Conservation (phyloP, 441 rosid species). For the Arabidopsis lyrata region DNA sequence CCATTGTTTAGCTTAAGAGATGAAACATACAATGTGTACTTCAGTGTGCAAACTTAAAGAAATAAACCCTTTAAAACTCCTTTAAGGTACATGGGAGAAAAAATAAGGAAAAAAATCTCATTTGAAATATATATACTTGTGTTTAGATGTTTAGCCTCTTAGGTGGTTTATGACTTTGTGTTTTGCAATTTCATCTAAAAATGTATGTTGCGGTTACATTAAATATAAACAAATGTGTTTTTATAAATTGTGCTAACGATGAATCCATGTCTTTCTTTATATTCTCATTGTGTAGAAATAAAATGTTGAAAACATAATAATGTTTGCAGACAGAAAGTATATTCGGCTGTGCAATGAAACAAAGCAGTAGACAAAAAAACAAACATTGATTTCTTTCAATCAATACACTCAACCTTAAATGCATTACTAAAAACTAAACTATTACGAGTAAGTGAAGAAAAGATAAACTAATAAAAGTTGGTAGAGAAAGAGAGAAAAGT, state of each 20-base stretch:
- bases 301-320: background rate
- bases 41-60: conserved; percentile 57
- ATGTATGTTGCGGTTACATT: conserved; percentile 34
- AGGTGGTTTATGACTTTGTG: conserved; percentile 32
- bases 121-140: background rate
- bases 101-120: conserved; percentile 15
- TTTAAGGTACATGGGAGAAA: conserved; percentile 19
- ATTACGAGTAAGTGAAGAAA: background rate
- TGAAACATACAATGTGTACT: conserved; percentile 83
- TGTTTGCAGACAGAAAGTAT: conserved; percentile 34
- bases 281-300: background rate
- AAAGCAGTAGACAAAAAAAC: conserved; percentile 31
- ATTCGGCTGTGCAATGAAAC: conserved; percentile 17
- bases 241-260: background rate
- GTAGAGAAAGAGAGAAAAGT: background rate
- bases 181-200: conserved; percentile 17
- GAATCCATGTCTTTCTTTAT: background rate
- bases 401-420: conserved; percentile 37
- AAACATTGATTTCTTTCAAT: conserved; percentile 36
- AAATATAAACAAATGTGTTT: conserved; percentile 4
- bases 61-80: background rate
- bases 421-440: conserved; percentile 15
- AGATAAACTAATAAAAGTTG: background rate
- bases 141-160: conserved; percentile 29
- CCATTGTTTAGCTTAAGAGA: conserved; percentile 78